Percentiles rank a stretch among this genome's conserved stretches.
Conservation (phyloP, 2,329 filamentous ascomycete genomes). For the Arthrinium puccinioides region DNA sequence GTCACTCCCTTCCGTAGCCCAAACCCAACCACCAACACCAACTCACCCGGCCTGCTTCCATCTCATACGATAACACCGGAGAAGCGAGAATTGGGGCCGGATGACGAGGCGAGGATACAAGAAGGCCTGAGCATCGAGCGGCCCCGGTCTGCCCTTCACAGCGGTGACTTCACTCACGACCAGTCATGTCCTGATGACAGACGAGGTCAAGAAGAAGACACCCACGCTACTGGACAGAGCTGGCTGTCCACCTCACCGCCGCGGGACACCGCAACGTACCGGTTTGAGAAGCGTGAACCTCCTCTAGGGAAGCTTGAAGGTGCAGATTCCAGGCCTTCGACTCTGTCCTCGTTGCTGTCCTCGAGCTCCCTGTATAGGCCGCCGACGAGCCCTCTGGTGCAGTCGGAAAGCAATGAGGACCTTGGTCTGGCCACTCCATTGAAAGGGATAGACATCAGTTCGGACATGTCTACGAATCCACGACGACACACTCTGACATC, state of each 20-base stretch:
- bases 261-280: constrained; percentile 40
- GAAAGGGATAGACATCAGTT: constrained; percentile 41
- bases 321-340: constrained; percentile 44
- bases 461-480: constrained; percentile 28
- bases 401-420: constrained; percentile 81
- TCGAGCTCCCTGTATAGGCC: constrained; percentile 78
- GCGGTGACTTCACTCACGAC: constrained; percentile 55
- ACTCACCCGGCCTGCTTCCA: constrained; percentile 34
- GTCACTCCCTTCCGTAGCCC: constrained; percentile 29
- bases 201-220: constrained; percentile 13
- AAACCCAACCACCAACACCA: constrained; percentile 24
- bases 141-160: constrained; percentile 69
- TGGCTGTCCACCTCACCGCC: constrained; percentile 54
- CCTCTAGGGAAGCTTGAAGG: constrained; percentile 25
- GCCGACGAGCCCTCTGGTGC: constrained; percentile 86
- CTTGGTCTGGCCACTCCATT: constrained; percentile 53
- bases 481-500: constrained; percentile 70
- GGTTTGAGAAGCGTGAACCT: constrained; percentile 27
- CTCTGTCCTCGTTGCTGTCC: constrained; percentile 64
- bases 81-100: constrained; percentile 26
- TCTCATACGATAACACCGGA: constrained; percentile 41
- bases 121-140: constrained; percentile 65
- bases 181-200: constrained; percentile 20
- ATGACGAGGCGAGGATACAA: constrained; percentile 35
- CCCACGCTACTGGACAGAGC: constrained; percentile 12